Evolutionary conservation across 2,329 filamentous ascomycete genomes (phyloP).

Genomic region (Monilinia laxa): DNA sequence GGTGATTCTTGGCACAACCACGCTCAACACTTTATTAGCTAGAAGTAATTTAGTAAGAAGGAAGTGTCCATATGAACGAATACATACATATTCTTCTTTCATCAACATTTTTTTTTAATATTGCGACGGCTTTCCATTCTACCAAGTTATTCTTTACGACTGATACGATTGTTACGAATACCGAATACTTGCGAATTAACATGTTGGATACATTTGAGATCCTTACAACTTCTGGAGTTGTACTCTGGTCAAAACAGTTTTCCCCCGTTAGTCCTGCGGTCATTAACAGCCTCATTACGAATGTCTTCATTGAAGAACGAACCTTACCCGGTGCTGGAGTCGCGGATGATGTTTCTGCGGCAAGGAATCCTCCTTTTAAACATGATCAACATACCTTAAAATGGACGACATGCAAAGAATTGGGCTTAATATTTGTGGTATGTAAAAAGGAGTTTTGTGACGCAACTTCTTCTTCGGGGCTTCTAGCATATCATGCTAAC

Average conservation of each 20-base stretch:
- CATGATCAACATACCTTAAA: conserved; percentile 93
- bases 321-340: conserved; percentile 57
- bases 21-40: not conserved
- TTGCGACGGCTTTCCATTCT: not conserved
- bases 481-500: conserved; percentile 12
- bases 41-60: not conserved
- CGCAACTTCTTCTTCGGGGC: not conserved
- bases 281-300: conserved; percentile 91
- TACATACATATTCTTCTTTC: conserved; percentile 14
- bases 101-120: conserved; percentile 7
- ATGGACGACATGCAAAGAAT: conserved; percentile 89
- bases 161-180: not conserved
- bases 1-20: conserved; percentile 15
- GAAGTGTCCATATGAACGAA: conserved; percentile 12
- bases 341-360: conserved; percentile 59
- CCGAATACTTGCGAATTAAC: conserved; percentile 17
- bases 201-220: conserved; percentile 99
- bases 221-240: conserved; percentile 90
- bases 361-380: conserved; percentile 72
- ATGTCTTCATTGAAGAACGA: conserved; percentile 97
- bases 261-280: conserved; percentile 75
- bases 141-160: not conserved
- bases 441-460: not conserved
- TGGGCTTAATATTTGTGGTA: conserved; percentile 94
- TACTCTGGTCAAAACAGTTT: conserved; percentile 92